Conservation (phyloP, 257 asterid species). For the Solanum clarkiae region DNA sequence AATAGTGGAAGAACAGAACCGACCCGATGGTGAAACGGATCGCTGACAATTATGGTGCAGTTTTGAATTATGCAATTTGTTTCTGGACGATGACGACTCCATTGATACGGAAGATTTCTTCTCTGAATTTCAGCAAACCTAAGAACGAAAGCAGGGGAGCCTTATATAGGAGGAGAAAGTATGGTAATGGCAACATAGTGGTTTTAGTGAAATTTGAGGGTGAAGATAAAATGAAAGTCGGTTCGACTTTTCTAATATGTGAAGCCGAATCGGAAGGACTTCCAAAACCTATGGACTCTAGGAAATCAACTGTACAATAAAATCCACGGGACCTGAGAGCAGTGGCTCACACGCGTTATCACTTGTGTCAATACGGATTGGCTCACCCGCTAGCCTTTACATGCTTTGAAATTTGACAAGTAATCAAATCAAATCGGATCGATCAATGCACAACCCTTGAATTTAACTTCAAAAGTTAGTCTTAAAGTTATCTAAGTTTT, state of each 20-base stretch:
- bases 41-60: constrained; percentile 36
- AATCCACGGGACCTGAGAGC: background rate
- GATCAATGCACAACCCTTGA: no score
- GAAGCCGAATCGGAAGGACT: background rate
- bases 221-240: background rate
- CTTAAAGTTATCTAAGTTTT: no score
- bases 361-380: background rate
- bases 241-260: background rate
- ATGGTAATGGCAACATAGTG: background rate
- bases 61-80: background rate
- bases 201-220: background rate
- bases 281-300: background rate
- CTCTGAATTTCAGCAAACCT: background rate
- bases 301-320: background rate
- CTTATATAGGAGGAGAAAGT: background rate
- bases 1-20: constrained; percentile 59
- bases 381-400: accelerated
- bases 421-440: no score
- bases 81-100: background rate
- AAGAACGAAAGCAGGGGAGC: background rate
- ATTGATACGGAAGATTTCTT: background rate
- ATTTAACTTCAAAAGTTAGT: no score
- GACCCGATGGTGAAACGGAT: constrained; percentile 53
- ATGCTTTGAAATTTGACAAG: no score
- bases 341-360: background rate